Evolutionary conservation across 345 rosid species (phyloP).

Genomic region (Hibiscus trionum): DNA sequence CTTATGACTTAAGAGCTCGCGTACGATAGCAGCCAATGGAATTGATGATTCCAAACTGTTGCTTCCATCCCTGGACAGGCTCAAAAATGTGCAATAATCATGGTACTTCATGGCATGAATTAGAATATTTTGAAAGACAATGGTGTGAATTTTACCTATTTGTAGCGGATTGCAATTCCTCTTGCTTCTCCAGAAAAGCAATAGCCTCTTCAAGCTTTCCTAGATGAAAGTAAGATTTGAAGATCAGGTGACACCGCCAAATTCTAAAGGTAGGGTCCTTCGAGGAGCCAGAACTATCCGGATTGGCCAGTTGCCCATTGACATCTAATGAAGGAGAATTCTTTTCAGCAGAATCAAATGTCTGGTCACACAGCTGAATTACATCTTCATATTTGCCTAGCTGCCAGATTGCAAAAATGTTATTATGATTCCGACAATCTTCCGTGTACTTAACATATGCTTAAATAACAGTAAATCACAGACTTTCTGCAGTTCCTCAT

Average conservation of each 20-base stretch:
- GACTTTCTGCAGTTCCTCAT: neutral
- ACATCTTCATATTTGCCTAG: constrained; percentile 75
- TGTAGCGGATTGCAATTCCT: constrained; percentile 27
- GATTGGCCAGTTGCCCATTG: constrained; percentile 21
- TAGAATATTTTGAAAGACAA: neutral
- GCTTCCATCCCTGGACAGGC: constrained; percentile 30
- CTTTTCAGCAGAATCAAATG: constrained; percentile 62
- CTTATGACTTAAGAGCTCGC: constrained; percentile 69
- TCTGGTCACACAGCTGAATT: constrained; percentile 74
- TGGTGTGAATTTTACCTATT: constrained; percentile 34
- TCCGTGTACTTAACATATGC: neutral
- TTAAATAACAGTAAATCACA: neutral
- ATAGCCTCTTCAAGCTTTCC: constrained; percentile 93
- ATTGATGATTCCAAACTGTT: constrained; percentile 44
- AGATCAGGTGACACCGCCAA: constrained; percentile 60
- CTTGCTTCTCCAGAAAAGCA: constrained; percentile 61
- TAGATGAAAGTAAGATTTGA: constrained; percentile 68
- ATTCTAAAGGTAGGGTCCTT: constrained; percentile 40
- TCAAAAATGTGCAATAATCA: constrained; percentile 12
- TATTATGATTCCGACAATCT: constrained; percentile 5
- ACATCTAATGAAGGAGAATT: constrained; percentile 36
- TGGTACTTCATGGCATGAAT: constrained; percentile 11
- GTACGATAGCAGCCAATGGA: constrained; percentile 56
- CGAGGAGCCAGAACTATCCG: constrained; percentile 30
- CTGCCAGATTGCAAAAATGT: constrained; percentile 42